Evolutionary conservation across 176 grass and related monocot species (phyloP).

Genomic region (Typha latifolia): DNA sequence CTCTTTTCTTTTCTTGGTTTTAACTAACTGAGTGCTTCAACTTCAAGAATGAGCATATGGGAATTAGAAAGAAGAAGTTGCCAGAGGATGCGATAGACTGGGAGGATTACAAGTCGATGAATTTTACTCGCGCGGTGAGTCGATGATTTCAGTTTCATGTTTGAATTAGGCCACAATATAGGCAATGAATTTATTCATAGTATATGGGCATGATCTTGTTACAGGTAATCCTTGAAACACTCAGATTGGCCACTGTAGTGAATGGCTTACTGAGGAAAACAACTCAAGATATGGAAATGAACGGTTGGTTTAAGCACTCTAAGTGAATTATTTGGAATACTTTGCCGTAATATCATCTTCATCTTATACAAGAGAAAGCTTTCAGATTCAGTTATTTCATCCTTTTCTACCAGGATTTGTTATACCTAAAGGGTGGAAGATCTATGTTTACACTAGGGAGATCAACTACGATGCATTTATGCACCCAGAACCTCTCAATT

Average conservation of each 20-base stretch:
- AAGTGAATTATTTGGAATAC: too few species aligned
- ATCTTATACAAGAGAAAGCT: background rate
- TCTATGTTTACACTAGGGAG: constrained; percentile 95
- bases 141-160: too few species aligned
- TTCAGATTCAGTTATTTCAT: constrained; percentile 4
- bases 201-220: background rate
- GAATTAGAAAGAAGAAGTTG: constrained; percentile 47
- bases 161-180: too few species aligned
- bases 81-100: constrained; percentile 47
- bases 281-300: constrained; percentile 83
- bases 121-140: constrained; percentile 54
- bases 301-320: constrained; percentile 38
- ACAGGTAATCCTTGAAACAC: constrained; percentile 71
- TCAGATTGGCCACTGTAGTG: constrained; percentile 86
- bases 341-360: background rate
- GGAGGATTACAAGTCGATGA: constrained; percentile 79
- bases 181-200: background rate
- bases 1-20: background rate
- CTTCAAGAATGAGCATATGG: constrained; percentile 64
- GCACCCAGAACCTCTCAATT: constrained; percentile 70
- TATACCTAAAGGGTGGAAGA: constrained; percentile 89
- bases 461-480: constrained; percentile 86
- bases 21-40: too few species aligned
- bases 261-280: constrained; percentile 95
- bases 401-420: constrained; percentile 54